These are phyloP conservation scores for Aspergillus fijiensis DNA, from an alignment of 2,329 filamentous ascomycete species.

Conservation along the genomic window DNA sequence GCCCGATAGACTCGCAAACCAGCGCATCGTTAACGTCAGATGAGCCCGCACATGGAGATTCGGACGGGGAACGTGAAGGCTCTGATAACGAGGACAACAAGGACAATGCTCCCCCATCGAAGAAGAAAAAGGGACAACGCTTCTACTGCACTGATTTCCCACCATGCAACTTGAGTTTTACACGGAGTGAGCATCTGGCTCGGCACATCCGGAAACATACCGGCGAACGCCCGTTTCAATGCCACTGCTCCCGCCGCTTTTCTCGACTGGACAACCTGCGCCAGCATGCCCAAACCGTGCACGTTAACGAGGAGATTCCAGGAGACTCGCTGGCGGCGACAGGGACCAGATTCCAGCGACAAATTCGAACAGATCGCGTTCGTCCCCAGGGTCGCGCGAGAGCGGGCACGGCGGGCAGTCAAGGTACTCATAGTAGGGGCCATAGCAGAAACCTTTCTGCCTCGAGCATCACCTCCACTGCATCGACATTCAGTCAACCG, in stretches of 20 bases:
- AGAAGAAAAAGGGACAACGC: conserved; percentile 94
- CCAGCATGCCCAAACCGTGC: conserved; percentile 96
- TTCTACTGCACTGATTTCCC: conserved; percentile 97
- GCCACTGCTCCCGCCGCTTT: conserved; percentile 89
- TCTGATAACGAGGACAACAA: conserved; percentile 66
- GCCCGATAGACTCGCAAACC: conserved; percentile 42
- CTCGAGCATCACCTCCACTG: conserved; percentile 77
- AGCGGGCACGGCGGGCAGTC: conserved; percentile 73
- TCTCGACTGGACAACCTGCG: conserved; percentile 91
- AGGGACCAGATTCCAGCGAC: conserved; percentile 85
- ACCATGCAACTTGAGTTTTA: conserved; percentile 92
- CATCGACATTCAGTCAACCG: conserved; percentile 65
- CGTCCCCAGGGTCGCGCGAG: conserved; percentile 72
- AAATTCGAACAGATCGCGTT: conserved; percentile 83
- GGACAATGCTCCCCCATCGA: conserved; percentile 66
- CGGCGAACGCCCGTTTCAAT: conserved; percentile 93
- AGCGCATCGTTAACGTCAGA: conserved; percentile 46
- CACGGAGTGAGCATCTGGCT: conserved; percentile 89
- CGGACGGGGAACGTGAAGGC: conserved; percentile 64
- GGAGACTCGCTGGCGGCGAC: conserved; percentile 89
- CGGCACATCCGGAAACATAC: conserved; percentile 98
- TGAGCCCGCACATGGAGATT: conserved; percentile 75
- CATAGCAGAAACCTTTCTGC: conserved; percentile 83
- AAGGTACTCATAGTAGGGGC: conserved; percentile 68
- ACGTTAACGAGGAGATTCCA: conserved; percentile 96